Evolutionary conservation across 805 yeast genomes (phyloP).

Genomic region (Yamadazyma kitorensis): DNA sequence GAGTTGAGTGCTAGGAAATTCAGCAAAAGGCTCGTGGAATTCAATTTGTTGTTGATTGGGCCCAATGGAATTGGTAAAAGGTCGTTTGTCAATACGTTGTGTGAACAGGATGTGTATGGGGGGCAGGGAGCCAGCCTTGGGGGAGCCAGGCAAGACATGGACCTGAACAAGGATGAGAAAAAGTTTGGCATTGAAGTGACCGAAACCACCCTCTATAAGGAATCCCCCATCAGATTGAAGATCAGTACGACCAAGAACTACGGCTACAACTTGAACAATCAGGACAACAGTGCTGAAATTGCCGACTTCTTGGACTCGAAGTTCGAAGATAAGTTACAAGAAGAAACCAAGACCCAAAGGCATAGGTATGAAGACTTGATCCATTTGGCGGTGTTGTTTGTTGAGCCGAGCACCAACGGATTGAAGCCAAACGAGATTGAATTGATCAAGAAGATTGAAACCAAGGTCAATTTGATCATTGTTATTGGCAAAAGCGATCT

Average conservation of each 20-base stretch:
- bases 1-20: conserved; percentile 9
- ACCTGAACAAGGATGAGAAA: too few relatives aligned
- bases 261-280: conserved; percentile 23
- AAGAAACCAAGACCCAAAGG: conserved; percentile 12
- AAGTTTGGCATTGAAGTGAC: conserved; percentile 1
- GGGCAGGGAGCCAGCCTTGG: conserved; percentile 1
- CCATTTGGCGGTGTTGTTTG: conserved; percentile 10
- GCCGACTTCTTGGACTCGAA: conserved; percentile 8
- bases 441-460: conserved; percentile 8
- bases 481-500: conserved; percentile 12
- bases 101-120: conserved; percentile 36
- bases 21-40: conserved; percentile 11
- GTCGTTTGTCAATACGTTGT: conserved; percentile 74
- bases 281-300: conserved; percentile 11
- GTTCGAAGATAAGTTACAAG: conserved; percentile 8
- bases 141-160: too few relatives aligned
- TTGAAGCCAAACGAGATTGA: conserved; percentile 11
- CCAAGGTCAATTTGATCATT: conserved; percentile 11
- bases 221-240: conserved; percentile 18
- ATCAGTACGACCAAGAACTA: conserved; percentile 22
- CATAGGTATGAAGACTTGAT: conserved; percentile 9
- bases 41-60: conserved; percentile 32
- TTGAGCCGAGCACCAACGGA: conserved; percentile 9
- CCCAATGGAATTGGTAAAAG: conserved; percentile 57
- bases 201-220: conserved; percentile 13